Percentiles rank a stretch among this genome's conserved stretches.
Evolutionary conservation across 106 monocot species (phyloP).

Genomic region (Dioscorea dumetorum): DNA sequence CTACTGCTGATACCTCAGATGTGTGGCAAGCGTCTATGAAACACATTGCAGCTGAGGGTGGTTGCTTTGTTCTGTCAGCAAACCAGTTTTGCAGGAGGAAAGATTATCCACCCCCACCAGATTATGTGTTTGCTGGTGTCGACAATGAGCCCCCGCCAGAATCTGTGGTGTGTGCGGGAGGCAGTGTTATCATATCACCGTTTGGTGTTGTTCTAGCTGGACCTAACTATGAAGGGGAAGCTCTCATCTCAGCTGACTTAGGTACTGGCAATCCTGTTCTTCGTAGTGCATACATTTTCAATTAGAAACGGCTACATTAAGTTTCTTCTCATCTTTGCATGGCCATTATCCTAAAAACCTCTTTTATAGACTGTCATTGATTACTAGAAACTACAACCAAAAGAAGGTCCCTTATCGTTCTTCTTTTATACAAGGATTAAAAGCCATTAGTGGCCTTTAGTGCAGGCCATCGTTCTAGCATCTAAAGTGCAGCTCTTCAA

Average conservation of each 20-base stretch:
- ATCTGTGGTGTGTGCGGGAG: constrained; percentile 79
- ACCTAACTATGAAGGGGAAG: constrained; percentile 88
- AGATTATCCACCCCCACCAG: constrained; percentile 87
- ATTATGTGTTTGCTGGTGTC: constrained; percentile 59
- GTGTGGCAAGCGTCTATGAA: constrained; percentile 95
- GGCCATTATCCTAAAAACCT: not conserved
- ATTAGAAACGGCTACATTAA: too few species aligned
- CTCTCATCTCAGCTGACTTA: constrained; percentile 71
- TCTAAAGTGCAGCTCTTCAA: too few species aligned
- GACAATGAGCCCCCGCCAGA: constrained; percentile 69
- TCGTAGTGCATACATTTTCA: not conserved
- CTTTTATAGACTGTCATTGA: not conserved
- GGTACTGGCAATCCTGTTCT: constrained; percentile 25
- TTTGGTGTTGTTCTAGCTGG: constrained; percentile 77
- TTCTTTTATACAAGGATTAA: too few species aligned
- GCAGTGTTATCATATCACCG: constrained; percentile 92
- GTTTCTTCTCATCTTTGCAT: not conserved
- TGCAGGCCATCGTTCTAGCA: too few species aligned
- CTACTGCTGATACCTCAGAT: constrained; percentile 79
- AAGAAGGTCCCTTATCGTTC: not conserved
- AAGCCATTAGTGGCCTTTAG: too few species aligned
- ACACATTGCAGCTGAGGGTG: constrained; percentile 93
- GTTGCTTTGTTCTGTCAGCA: constrained; percentile 75
- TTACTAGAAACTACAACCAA: not conserved
- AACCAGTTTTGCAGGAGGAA: constrained; percentile 94